These are phyloP conservation scores for Coemansia sp. DNA, from an alignment of 192 early-diverging fungal genomes.

Conservation along the genomic window DNA sequence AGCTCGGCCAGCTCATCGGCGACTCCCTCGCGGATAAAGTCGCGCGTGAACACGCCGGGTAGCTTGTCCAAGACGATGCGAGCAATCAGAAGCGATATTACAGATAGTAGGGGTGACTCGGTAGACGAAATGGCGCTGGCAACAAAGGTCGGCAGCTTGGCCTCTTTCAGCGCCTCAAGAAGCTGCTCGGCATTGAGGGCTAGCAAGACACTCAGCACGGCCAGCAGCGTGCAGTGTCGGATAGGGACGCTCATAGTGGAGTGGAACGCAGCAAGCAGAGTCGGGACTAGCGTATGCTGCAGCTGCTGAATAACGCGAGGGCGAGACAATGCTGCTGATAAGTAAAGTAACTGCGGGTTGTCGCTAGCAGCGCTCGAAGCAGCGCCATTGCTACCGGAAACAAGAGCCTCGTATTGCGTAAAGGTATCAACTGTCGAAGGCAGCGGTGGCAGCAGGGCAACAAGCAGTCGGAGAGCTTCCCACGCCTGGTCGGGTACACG, in stretches of 20 bases:
- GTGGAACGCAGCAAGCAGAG: slow-evolving; percentile 72
- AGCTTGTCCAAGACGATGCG: slow-evolving; percentile 67
- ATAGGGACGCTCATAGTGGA: slow-evolving; percentile 66
- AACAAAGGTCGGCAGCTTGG: slow-evolving; percentile 20
- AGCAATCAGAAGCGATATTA: slow-evolving; percentile 48
- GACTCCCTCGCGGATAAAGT: slow-evolving; percentile 80
- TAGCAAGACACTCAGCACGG: slow-evolving; percentile 60
- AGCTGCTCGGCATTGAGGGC: slow-evolving; percentile 54
- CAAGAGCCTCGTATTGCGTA: background rate
- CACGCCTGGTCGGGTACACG: slow-evolving; percentile 25
- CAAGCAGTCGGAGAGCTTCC: slow-evolving; percentile 33
- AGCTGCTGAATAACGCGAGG: slow-evolving; percentile 21
- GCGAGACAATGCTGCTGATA: slow-evolving; percentile 9
- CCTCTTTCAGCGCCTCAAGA: slow-evolving; percentile 49
- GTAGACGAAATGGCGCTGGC: slow-evolving; percentile 17
- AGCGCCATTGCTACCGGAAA: background rate
- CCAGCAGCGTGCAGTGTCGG: slow-evolving; percentile 68
- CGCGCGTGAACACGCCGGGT: slow-evolving; percentile 57
- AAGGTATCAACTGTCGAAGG: slow-evolving; percentile 5
- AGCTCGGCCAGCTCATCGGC: slow-evolving; percentile 63
- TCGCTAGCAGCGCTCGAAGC: background rate
- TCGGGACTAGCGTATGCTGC: slow-evolving; percentile 61
- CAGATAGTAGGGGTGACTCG: slow-evolving; percentile 25
- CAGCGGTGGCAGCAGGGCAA: slow-evolving; percentile 24
- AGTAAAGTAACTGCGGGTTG: background rate